phyloP scores from a whole-genome alignment of 768 basidiomycete genomes.

The Rhizopogon roseolus region DNA sequence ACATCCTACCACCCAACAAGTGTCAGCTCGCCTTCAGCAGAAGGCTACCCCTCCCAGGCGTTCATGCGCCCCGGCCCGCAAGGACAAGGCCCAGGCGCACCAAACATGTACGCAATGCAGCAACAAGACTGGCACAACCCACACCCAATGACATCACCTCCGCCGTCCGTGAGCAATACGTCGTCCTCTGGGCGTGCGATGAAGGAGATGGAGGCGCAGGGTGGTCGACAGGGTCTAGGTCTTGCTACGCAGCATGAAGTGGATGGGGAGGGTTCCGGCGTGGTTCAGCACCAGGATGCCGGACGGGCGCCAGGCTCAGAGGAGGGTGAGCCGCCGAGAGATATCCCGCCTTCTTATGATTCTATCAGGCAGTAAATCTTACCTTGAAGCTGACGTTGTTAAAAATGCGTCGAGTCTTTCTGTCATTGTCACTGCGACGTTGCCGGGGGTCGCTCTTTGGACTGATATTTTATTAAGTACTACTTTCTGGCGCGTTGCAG shows the following conservation, averaged over 20 bases:
- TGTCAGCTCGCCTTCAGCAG: neutral
- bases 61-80: neutral
- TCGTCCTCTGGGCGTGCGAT: conserved; percentile 9
- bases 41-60: conserved; percentile 6
- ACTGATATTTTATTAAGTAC: too few species aligned
- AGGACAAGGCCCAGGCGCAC: neutral
- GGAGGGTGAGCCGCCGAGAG: conserved; percentile 10
- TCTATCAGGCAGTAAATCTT: conserved; percentile 14
- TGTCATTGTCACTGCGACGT: too few species aligned
- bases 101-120: conserved; percentile 8
- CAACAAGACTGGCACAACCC: conserved; percentile 17
- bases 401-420: too few species aligned
- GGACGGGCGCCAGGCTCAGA: conserved; percentile 19
- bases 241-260: neutral
- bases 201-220: conserved; percentile 21
- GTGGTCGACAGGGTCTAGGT: conserved; percentile 6
- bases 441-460: too few species aligned
- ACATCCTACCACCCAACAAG: conserved; percentile 7
- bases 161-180: conserved; percentile 14
- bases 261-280: conserved; percentile 8
- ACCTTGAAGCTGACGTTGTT: too few species aligned
- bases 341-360: conserved; percentile 25
- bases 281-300: conserved; percentile 22
- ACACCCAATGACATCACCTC: conserved; percentile 13
- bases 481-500: too few species aligned